Conservation (phyloP, 306 rosid genomes). For the Citrullus amarus region DNA sequence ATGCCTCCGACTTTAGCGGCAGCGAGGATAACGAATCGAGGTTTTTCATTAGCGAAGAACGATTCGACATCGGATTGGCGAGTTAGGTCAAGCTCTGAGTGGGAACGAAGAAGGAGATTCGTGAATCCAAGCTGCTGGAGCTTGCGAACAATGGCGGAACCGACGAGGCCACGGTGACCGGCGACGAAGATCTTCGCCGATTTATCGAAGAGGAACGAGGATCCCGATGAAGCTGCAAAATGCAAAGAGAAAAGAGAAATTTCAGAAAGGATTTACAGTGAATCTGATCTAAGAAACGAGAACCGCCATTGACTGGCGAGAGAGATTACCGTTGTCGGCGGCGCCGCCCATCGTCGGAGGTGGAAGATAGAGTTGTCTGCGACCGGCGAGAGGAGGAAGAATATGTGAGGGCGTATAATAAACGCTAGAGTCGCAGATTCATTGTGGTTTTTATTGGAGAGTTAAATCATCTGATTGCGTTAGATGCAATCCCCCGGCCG, state of each 20-base stretch:
- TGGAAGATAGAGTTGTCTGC: neutral
- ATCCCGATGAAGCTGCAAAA: slow-evolving; percentile 25
- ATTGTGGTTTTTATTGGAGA: neutral
- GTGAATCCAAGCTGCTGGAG: slow-evolving; percentile 59
- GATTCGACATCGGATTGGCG: slow-evolving; percentile 78
- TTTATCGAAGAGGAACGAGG: slow-evolving; percentile 46
- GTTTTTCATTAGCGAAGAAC: slow-evolving; percentile 65
- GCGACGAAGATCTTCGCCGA: slow-evolving; percentile 87
- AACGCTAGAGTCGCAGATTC: neutral
- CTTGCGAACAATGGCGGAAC: slow-evolving; percentile 80
- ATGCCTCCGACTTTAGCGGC: slow-evolving; percentile 99
- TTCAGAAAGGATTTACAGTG: neutral
- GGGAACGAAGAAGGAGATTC: slow-evolving; percentile 53
- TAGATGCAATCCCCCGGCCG: neutral
- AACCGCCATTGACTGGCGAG: neutral
- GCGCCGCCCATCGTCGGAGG: slow-evolving; percentile 46
- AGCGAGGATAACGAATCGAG: slow-evolving; percentile 67
- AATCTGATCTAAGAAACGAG: slow-evolving; percentile 12
- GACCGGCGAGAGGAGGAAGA: neutral
- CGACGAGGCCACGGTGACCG: slow-evolving; percentile 92
- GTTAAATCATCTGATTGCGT: neutral
- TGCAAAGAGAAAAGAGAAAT: neutral
- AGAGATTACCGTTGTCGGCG: slow-evolving; percentile 33
- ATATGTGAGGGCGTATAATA: slow-evolving; percentile 1
- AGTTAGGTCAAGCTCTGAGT: slow-evolving; percentile 73